Conservation (phyloP, 2,329 filamentous ascomycete genomes). For the Ceratocystis ficicola region DNA sequence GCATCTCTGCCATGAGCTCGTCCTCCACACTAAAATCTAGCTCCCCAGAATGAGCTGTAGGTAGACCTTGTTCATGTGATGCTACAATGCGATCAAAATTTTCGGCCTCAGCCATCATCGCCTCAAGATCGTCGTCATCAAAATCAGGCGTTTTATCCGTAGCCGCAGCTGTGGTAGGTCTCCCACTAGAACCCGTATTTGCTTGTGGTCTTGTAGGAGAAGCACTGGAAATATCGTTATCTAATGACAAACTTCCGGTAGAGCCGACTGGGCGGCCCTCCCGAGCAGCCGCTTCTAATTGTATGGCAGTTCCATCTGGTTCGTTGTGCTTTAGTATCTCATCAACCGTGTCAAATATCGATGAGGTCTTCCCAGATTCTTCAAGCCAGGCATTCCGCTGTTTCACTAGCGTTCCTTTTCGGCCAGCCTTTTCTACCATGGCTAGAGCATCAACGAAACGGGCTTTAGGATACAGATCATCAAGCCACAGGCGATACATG, state of each 20-base stretch:
- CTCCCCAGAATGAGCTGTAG: slow-evolving; percentile 23
- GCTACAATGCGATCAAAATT: slow-evolving; percentile 22
- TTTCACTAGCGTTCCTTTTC: slow-evolving; percentile 64
- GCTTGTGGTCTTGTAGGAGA: slow-evolving; percentile 33
- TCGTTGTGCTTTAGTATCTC: slow-evolving; percentile 20
- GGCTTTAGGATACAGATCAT: slow-evolving; percentile 88
- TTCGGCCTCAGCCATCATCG: slow-evolving; percentile 41
- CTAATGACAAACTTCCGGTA: slow-evolving; percentile 20
- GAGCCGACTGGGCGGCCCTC: neutral
- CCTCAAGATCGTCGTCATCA: slow-evolving; percentile 38
- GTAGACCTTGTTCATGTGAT: slow-evolving; percentile 1
- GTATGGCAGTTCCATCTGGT: neutral
- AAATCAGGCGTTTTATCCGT: slow-evolving; percentile 31
- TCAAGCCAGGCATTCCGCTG: slow-evolving; percentile 76
- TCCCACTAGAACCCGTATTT: slow-evolving; percentile 13
- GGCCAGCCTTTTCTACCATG: slow-evolving; percentile 89
- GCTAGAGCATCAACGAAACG: slow-evolving; percentile 79
- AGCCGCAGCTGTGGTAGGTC: neutral
- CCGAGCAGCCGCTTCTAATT: neutral
- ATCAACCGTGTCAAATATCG: slow-evolving; percentile 30
- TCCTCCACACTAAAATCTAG: slow-evolving; percentile 49
- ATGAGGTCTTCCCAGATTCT: slow-evolving; percentile 44
- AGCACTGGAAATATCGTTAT: slow-evolving; percentile 44
- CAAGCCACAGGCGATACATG: slow-evolving; percentile 93
- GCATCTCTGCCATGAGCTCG: slow-evolving; percentile 54